These are phyloP conservation scores for Echinochloa phyllopogon DNA, from an alignment of 176 grass and related monocot genomes.

Conservation along the genomic window DNA sequence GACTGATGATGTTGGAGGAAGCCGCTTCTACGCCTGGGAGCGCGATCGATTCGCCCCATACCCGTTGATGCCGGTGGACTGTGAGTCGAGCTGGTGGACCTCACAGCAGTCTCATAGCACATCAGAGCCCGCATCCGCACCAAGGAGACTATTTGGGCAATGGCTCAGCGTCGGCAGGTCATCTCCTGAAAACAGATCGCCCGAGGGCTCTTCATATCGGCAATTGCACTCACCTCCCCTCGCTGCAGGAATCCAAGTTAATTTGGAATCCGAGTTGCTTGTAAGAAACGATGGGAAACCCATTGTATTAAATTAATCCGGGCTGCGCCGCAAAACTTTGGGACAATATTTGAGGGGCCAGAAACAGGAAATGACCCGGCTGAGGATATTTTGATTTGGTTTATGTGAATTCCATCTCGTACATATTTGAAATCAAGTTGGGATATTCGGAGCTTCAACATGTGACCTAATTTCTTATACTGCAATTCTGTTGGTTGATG, in stretches of 20 bases:
- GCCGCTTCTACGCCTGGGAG: constrained; percentile 79
- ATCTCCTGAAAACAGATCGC: constrained; percentile 53
- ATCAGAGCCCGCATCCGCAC: constrained; percentile 35
- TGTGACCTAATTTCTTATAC: neutral
- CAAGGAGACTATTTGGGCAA: constrained; percentile 59
- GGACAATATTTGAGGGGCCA: constrained; percentile 34
- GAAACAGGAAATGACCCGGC: constrained; percentile 45
- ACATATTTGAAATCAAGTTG: constrained; percentile 61
- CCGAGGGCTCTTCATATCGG: constrained; percentile 47
- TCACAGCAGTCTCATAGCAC: constrained; percentile 51
- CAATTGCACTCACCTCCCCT: constrained; percentile 58
- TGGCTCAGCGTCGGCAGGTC: constrained; percentile 48
- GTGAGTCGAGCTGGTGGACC: constrained; percentile 74
- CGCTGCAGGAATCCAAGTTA: constrained; percentile 20
- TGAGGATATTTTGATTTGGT: constrained; percentile 49
- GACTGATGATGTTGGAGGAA: constrained; percentile 65
- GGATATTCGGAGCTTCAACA: constrained; percentile 25
- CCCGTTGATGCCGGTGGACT: constrained; percentile 66
- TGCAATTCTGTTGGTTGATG: neutral
- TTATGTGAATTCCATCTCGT: constrained; percentile 60
- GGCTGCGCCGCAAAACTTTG: constrained; percentile 33
- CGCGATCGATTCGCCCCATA: constrained; percentile 68
- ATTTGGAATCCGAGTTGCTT: constrained; percentile 43
- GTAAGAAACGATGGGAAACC: constrained; percentile 58
- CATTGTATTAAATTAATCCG: constrained; percentile 52